Percentiles rank a stretch among this genome's conserved stretches.
Evolutionary conservation across 805 yeast species (phyloP).

Genomic region (Candida sanyiensis): DNA sequence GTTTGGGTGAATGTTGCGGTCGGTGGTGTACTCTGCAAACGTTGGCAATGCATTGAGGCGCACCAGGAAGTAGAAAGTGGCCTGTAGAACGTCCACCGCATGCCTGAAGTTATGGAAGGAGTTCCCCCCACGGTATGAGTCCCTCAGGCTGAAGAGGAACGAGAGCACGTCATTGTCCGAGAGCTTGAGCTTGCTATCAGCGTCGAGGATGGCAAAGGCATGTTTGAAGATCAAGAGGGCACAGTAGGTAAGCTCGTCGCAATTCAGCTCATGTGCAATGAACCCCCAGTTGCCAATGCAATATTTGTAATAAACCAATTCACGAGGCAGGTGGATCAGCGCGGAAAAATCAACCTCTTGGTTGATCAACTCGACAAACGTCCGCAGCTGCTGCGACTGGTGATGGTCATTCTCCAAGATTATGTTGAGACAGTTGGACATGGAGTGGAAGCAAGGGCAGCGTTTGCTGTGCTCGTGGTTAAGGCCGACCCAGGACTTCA

Average conservation of each 20-base stretch:
- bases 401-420: conserved; percentile 20
- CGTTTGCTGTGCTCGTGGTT: conserved; percentile 21
- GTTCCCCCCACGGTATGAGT: conserved; percentile 76
- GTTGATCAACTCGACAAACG: conserved; percentile 22
- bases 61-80: conserved; percentile 60
- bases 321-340: conserved; percentile 22
- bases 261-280: conserved; percentile 57
- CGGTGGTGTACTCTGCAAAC: conserved; percentile 19
- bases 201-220: conserved; percentile 29
- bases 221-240: conserved; percentile 49
- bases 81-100: conserved; percentile 93
- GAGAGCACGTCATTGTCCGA: conserved; percentile 45
- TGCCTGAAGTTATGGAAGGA: conserved; percentile 95
- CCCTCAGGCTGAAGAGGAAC: conserved; percentile 63
- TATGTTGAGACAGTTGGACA: conserved; percentile 28
- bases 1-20: conserved; percentile 16
- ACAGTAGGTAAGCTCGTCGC: conserved; percentile 62
- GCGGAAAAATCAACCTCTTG: conserved; percentile 26
- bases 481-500: conserved; percentile 39
- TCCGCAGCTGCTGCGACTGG: conserved; percentile 12
- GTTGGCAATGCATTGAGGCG: conserved; percentile 23
- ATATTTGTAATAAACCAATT: conserved; percentile 26
- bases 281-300: conserved; percentile 60
- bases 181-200: conserved; percentile 13
- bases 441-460: conserved; percentile 28